These are phyloP conservation scores for Bretziella fagacearum DNA, from an alignment of 2,329 filamentous ascomycete genomes.

Conservation along the genomic window DNA sequence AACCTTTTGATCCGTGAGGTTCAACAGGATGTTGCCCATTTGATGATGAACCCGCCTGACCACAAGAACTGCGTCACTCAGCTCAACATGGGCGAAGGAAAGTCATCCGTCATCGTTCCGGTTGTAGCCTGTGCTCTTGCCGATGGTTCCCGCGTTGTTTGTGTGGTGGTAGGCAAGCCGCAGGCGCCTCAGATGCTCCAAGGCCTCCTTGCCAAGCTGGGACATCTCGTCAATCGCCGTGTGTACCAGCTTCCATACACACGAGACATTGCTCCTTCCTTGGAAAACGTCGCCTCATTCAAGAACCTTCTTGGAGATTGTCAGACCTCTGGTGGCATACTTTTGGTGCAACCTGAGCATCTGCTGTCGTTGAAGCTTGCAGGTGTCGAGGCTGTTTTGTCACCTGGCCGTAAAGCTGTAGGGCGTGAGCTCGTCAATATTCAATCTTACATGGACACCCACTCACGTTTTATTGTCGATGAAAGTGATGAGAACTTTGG, in stretches of 20 bases:
- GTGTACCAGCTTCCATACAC: conserved; percentile 44
- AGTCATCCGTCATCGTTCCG: conserved; percentile 52
- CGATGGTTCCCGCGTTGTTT: conserved; percentile 31
- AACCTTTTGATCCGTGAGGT: conserved; percentile 42
- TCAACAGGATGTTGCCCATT: conserved; percentile 38
- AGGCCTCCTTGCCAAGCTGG: conserved; percentile 36
- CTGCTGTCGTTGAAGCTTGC: conserved; percentile 46
- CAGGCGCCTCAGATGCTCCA: conserved; percentile 44
- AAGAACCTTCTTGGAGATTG: conserved; percentile 24
- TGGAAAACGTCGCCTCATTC: conserved; percentile 24
- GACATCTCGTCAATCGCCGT: conserved; percentile 36
- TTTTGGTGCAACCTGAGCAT: conserved; percentile 48
- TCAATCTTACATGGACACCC: conserved; percentile 28
- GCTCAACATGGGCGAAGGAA: conserved; percentile 57
- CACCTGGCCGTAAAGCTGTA: neutral
- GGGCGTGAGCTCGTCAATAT: conserved; percentile 24
- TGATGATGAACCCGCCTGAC: conserved; percentile 32
- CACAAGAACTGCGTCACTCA: conserved; percentile 40
- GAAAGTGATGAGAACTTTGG: conserved; percentile 49
- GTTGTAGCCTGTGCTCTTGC: conserved; percentile 40
- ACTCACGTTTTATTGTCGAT: conserved; percentile 41
- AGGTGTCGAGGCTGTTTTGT: conserved; percentile 30
- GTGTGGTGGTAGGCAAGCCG: conserved; percentile 44
- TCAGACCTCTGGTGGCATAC: conserved; percentile 31
- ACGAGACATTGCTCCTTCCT: conserved; percentile 25